These are phyloP conservation scores for Rubia yunnanensis DNA, from an alignment of 257 asterid species.

Conservation along the genomic window DNA sequence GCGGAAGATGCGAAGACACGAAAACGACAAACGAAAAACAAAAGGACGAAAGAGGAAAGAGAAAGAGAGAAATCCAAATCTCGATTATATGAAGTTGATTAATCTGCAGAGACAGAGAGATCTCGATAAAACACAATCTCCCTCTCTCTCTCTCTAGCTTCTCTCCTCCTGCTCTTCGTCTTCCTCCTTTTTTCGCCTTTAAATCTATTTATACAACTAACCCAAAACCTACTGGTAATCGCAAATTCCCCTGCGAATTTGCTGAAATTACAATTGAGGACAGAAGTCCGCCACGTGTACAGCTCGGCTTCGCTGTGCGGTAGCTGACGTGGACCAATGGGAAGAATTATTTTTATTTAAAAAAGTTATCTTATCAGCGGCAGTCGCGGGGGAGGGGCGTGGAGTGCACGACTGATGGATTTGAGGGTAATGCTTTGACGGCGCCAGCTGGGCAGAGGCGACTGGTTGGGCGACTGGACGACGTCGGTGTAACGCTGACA, in stretches of 20 bases:
- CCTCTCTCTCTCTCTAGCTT: background rate
- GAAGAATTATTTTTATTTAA: background rate
- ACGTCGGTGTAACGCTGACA: slow-evolving; percentile 1
- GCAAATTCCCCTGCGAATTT: background rate
- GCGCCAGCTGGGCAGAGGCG: background rate
- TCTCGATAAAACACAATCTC: slow-evolving; percentile 7
- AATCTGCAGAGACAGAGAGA: slow-evolving; percentile 17
- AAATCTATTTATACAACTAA: background rate
- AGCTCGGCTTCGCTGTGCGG: slow-evolving; percentile 3
- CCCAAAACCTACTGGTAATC: background rate
- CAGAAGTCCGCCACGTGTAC: slow-evolving; percentile 1
- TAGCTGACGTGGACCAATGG: slow-evolving; percentile 9
- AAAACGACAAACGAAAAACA: background rate
- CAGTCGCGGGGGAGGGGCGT: slow-evolving; percentile 11
- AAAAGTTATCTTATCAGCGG: background rate
- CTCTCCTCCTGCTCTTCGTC: background rate
- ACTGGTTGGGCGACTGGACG: slow-evolving; percentile 12
- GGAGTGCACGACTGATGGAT: background rate
- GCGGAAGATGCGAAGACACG: slow-evolving; percentile 26
- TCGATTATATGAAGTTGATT: background rate
- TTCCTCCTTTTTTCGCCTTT: background rate
- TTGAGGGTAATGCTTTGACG: background rate
- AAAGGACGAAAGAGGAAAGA: background rate
- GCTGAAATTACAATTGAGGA: slow-evolving; percentile 8
- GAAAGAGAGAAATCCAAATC: slow-evolving; percentile 4